Evolutionary conservation across 768 basidiomycete genomes (phyloP), one percentile per base, ranked within the genome.

Genomic region (Tulasnella sp.): DNA sequence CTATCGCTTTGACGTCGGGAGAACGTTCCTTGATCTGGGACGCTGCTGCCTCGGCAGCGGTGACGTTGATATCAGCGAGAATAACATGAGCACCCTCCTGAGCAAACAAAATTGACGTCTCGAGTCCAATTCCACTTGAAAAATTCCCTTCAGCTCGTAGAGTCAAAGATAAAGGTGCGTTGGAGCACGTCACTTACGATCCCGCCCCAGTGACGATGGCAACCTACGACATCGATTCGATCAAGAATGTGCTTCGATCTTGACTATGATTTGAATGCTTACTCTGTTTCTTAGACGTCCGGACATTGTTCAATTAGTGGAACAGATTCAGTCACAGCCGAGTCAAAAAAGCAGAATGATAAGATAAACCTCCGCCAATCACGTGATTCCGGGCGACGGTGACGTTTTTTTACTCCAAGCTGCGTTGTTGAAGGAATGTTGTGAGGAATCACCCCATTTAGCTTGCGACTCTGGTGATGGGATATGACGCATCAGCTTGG

Each of bases 71-170:
- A 64, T 99, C 95, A 29, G 80, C 84, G 37, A 92, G 76, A 37
- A 96, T 63, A 54, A 98, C 79, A 59, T 81, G 77, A n/a, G 90
- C 90, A 22, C 93, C 92, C 65, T 99, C 95, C 56, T 77, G 75
- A 1, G 93, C 93, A 64, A 99, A 99, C 40, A 96, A 75, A 54
- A 96, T 72, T n/a, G 90, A 80, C 0, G 91, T 84, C 69, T 99
- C 91, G 42, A 98, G 76, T 24, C 95, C 95, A 64, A 99, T 95
- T 0, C 95, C 95, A 50, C 92, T 96, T 65, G 37, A 16, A 25
- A 46, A 37, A 3, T 15, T n/a, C 51, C 34, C 51, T 57, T 58
- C 46, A 47, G 57, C 55, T 54, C 12, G 32, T n/a, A 35, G 31
- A 20, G 19, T 48, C 27, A 20, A 35, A 50, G 37, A 24, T 24